These are phyloP conservation scores for Lactifluus volemus DNA, from an alignment of 768 basidiomycete species.

Conservation along the genomic window DNA sequence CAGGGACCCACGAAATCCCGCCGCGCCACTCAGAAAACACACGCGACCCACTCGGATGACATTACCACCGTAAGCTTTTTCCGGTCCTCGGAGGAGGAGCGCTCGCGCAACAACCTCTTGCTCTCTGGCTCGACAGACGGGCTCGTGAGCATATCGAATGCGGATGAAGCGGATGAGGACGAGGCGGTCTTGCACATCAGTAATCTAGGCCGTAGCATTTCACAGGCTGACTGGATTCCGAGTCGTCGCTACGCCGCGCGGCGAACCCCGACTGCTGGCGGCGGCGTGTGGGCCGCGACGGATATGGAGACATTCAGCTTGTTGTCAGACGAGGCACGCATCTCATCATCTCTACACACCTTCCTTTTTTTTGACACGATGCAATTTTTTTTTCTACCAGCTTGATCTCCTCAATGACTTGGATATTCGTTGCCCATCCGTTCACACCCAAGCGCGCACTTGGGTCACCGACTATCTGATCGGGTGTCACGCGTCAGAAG, in stretches of 20 bases:
- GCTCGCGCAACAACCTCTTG: conserved; percentile 29
- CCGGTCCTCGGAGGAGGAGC: background rate
- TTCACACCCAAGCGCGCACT: conserved; percentile 45
- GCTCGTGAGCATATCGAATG: conserved; percentile 60
- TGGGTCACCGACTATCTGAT: conserved; percentile 81
- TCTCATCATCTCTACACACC: background rate
- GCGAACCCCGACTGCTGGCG: conserved; percentile 22
- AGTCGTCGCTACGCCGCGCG: conserved; percentile 21
- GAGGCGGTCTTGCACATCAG: conserved; percentile 74
- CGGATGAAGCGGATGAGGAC: conserved; percentile 77
- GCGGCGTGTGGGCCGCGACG: conserved; percentile 69
- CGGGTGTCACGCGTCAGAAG: conserved; percentile 34
- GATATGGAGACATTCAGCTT: conserved; percentile 93
- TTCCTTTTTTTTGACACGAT: background rate
- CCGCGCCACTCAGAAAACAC: conserved; percentile 63
- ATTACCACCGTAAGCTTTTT: conserved; percentile 63
- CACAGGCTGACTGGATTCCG: conserved; percentile 63
- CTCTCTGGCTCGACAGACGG: conserved; percentile 87
- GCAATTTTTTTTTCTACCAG: conserved; percentile 27
- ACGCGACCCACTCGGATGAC: conserved; percentile 86
- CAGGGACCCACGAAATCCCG: conserved; percentile 83
- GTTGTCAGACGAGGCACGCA: conserved; percentile 64
- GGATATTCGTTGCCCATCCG: conserved; percentile 58
- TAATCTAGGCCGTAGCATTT: conserved; percentile 80
- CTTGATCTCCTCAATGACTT: conserved; percentile 47